Conservation (phyloP, 176 grass and related monocot species). For the Cenchrus americanus region DNA sequence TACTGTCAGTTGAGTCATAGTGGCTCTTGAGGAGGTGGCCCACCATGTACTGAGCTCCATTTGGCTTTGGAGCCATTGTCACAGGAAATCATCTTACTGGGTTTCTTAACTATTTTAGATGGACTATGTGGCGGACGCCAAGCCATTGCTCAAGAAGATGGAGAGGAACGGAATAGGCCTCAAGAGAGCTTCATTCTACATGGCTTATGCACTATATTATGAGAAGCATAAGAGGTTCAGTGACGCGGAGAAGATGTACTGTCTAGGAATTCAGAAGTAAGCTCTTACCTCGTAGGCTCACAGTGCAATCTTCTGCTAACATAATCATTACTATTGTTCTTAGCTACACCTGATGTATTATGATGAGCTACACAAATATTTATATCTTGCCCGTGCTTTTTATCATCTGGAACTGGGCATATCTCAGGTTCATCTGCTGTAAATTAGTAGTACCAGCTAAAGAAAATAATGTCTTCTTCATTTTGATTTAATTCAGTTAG, state of each 20-base stretch:
- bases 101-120: slow-evolving; percentile 49
- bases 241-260: slow-evolving; percentile 76
- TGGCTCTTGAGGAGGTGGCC: background rate
- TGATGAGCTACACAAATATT: background rate
- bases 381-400: background rate
- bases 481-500: background rate
- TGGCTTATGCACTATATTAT: slow-evolving; percentile 89
- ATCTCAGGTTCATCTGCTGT: background rate
- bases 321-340: background rate
- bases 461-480: background rate
- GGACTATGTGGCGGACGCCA: slow-evolving; percentile 89
- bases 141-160: slow-evolving; percentile 83
- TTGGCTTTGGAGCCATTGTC: background rate
- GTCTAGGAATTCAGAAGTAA: slow-evolving; percentile 79
- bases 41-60: background rate
- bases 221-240: slow-evolving; percentile 80
- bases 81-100: background rate
- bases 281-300: background rate
- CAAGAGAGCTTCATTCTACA: slow-evolving; percentile 80
- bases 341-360: background rate
- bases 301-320: background rate
- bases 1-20: background rate
- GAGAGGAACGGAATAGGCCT: slow-evolving; percentile 74
- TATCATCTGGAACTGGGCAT: slow-evolving; percentile 15
- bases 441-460: background rate